Percentiles rank a stretch among this genome's conserved stretches.
Conservation (phyloP, 169 alveolate species). For the Cryptosporidium ubiquitum region DNA sequence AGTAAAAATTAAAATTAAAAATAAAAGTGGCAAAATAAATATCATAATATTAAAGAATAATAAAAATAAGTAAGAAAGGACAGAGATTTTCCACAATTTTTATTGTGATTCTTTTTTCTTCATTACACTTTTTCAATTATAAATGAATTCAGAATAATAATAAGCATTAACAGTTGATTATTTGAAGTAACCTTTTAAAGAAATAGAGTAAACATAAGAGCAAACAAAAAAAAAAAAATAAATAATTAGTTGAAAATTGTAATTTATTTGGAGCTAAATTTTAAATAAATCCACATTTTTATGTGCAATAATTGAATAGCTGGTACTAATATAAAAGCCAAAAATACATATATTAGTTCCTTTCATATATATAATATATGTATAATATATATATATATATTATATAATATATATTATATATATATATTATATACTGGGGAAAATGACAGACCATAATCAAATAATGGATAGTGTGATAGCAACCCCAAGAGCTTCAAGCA, state of each 20-base stretch:
- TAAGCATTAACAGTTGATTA: background rate
- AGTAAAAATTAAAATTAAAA: background rate
- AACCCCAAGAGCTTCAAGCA: slow-evolving; percentile 71
- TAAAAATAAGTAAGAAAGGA: background rate
- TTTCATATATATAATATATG: no score
- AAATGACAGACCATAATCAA: slow-evolving; percentile 43
- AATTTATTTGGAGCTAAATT: background rate
- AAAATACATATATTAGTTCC: no score
- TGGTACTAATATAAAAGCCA: background rate
- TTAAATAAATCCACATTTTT: no score
- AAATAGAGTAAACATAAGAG: background rate
- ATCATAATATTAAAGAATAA: background rate
- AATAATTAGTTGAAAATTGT: background rate
- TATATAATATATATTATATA: background rate
- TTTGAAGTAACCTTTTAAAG: background rate
- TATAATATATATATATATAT: background rate
- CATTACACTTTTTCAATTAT: background rate
- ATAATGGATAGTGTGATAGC: slow-evolving; percentile 73
- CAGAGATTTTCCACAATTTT: background rate
- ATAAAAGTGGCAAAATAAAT: background rate
- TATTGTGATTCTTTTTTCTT: background rate
- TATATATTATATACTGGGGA: background rate
- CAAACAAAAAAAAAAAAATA: background rate
- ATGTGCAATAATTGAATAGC: background rate
- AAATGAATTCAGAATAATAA: background rate